These are phyloP conservation scores for Suaeda aralocaspica DNA, from an alignment of 148 eudicot genomes.

Conservation along the genomic window DNA sequence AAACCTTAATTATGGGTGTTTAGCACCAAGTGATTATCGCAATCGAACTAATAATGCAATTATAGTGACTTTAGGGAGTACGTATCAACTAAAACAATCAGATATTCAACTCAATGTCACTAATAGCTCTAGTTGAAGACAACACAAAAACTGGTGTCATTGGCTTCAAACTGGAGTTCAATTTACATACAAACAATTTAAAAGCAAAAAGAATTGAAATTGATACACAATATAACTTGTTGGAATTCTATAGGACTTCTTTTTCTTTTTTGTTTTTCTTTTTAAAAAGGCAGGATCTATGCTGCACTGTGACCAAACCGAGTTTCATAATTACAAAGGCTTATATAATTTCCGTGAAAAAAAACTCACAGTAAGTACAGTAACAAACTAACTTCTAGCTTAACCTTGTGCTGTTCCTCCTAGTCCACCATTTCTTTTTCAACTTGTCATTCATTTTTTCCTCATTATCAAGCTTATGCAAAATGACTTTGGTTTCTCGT, in stretches of 20 bases:
- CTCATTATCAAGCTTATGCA: conserved; percentile 70
- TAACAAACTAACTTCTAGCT: conserved; percentile 21
- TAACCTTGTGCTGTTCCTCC: conserved; percentile 70
- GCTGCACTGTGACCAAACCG: conserved; percentile 6
- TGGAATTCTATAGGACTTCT: neutral
- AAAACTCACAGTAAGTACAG: neutral
- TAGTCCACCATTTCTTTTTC: conserved; percentile 90
- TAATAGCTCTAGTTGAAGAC: neutral
- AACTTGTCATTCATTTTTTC: conserved; percentile 47
- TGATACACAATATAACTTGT: conserved; percentile 6
- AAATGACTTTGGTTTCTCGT: conserved; percentile 79
- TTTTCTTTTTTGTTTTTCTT: neutral
- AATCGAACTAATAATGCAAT: too few species aligned
- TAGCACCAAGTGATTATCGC: too few species aligned
- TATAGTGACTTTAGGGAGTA: too few species aligned
- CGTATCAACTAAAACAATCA: neutral
- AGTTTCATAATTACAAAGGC: conserved; percentile 19
- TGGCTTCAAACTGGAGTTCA: neutral
- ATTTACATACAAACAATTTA: conserved; percentile 1
- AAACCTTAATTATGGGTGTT: too few species aligned
- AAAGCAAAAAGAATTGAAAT: neutral
- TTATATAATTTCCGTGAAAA: neutral
- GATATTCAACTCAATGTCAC: neutral
- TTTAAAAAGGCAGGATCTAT: neutral
- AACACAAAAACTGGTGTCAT: conserved; percentile 7